Conservation (phyloP, 2,329 filamentous ascomycete genomes). For the Curvularia lunata region DNA sequence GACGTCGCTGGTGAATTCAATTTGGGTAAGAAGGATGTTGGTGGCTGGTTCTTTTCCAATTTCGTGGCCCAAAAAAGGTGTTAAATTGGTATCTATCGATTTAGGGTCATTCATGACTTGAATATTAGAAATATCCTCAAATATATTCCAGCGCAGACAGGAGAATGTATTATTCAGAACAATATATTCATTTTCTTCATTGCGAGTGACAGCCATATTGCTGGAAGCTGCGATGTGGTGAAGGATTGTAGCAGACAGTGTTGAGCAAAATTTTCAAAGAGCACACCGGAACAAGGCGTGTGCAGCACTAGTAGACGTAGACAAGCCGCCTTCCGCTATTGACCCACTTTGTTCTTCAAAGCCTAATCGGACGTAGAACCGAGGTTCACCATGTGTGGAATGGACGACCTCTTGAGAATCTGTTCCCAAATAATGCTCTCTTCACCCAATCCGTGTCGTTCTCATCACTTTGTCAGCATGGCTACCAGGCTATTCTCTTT, state of each 20-base stretch:
- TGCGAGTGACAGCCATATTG: neutral
- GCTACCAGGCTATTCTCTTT: too few relatives aligned
- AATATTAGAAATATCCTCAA: neutral
- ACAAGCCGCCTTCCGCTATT: neutral
- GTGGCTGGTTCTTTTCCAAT: slow-evolving; percentile 1
- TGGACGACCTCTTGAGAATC: neutral
- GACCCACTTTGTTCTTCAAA: neutral
- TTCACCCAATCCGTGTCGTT: too few relatives aligned
- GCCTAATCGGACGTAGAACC: neutral
- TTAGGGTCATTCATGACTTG: neutral
- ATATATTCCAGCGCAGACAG: neutral
- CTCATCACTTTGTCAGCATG: too few relatives aligned
- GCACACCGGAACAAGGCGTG: neutral
- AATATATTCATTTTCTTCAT: neutral
- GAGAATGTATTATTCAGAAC: neutral
- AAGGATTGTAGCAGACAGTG: neutral
- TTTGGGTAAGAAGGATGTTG: neutral
- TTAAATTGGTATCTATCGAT: neutral
- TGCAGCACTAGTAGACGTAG: neutral
- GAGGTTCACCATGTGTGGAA: neutral
- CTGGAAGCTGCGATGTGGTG: neutral
- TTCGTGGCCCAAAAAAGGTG: neutral
- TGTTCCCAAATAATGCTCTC: neutral
- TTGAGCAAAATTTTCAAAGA: neutral
- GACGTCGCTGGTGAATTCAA: neutral